These are phyloP conservation scores for Penicillium odoratum DNA, from an alignment of 495 filamentous ascomycete genomes.

Conservation along the genomic window DNA sequence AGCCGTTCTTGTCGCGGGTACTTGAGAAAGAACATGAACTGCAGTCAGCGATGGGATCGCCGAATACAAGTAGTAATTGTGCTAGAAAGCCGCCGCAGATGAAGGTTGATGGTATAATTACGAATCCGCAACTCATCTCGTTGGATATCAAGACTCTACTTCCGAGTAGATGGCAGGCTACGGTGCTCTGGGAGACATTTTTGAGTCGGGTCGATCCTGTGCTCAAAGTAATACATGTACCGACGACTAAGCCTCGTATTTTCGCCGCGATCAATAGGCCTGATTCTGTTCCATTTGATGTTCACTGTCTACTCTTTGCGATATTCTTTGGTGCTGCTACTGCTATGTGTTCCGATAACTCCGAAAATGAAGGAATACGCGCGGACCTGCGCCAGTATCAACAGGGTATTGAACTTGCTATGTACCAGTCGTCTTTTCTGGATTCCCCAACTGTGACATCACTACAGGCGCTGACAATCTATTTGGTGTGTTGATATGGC, in stretches of 20 bases:
- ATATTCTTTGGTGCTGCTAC: conserved; percentile 45
- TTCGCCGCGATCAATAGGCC: conserved; percentile 39
- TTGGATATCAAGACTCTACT: conserved; percentile 20
- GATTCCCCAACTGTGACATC: conserved; percentile 36
- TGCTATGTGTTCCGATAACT: conserved; percentile 30
- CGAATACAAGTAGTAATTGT: conserved; percentile 9
- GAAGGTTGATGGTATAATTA: conserved; percentile 22
- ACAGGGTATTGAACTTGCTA: conserved; percentile 31
- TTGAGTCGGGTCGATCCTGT: conserved; percentile 39
- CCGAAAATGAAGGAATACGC: conserved; percentile 25
- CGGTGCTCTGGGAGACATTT: conserved; percentile 34
- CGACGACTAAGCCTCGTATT: conserved; percentile 32
- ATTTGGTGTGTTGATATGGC: conserved; percentile 22
- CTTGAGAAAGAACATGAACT: conserved; percentile 30
- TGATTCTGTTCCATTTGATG: conserved; percentile 30
- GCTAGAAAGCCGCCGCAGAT: conserved; percentile 12
- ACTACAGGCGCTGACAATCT: conserved; percentile 38
- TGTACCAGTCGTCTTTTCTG: conserved; percentile 30
- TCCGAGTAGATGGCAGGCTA: conserved; percentile 29
- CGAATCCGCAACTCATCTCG: conserved; percentile 19
- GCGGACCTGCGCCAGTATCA: conserved; percentile 33
- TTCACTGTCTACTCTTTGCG: conserved; percentile 44
- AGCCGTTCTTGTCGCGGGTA: conserved; percentile 29
- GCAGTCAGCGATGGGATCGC: conserved; percentile 27
- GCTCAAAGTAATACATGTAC: conserved; percentile 46